These are phyloP conservation scores for Triticum turgidum DNA, from an alignment of 176 grass and related monocot genomes.

Conservation along the genomic window DNA sequence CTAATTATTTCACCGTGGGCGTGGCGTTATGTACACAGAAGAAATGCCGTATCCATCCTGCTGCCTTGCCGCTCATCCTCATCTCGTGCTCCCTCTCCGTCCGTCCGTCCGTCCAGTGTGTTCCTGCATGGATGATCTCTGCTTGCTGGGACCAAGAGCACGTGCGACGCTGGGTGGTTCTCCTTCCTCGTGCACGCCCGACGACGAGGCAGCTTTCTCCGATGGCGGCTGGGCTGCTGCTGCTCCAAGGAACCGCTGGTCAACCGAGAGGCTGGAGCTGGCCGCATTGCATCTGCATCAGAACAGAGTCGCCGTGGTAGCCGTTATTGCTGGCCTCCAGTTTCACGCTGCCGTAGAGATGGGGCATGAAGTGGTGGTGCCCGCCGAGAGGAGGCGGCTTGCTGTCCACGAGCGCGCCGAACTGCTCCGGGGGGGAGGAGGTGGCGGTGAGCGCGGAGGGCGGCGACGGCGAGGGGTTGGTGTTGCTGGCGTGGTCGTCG, in stretches of 20 bases:
- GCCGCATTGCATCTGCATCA: constrained; percentile 72
- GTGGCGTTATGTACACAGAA: constrained; percentile 33
- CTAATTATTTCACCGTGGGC: constrained; percentile 36
- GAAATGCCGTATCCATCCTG: background rate
- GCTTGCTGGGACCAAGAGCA: constrained; percentile 26
- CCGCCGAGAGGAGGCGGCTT: constrained; percentile 35
- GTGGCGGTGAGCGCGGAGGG: constrained; percentile 48
- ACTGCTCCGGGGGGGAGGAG: constrained; percentile 44
- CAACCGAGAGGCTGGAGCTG: constrained; percentile 66
- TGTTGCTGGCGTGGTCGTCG: constrained; percentile 21
- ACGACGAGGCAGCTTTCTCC: constrained; percentile 1
- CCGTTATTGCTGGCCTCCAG: constrained; percentile 37
- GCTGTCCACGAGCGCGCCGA: constrained; percentile 53
- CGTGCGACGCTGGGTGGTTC: background rate
- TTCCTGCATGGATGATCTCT: background rate
- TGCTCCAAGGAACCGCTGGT: background rate
- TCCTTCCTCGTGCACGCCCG: background rate
- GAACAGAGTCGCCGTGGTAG: constrained; percentile 35
- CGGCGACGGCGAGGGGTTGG: constrained; percentile 50
- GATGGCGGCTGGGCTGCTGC: background rate
- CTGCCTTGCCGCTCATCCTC: background rate
- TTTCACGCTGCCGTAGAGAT: constrained; percentile 58
- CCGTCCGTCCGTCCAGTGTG: no score
- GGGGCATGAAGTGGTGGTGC: constrained; percentile 46
- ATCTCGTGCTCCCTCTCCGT: background rate